Conservation (phyloP, 2,329 filamentous ascomycete genomes). For the Chaetothyriales sp. region DNA sequence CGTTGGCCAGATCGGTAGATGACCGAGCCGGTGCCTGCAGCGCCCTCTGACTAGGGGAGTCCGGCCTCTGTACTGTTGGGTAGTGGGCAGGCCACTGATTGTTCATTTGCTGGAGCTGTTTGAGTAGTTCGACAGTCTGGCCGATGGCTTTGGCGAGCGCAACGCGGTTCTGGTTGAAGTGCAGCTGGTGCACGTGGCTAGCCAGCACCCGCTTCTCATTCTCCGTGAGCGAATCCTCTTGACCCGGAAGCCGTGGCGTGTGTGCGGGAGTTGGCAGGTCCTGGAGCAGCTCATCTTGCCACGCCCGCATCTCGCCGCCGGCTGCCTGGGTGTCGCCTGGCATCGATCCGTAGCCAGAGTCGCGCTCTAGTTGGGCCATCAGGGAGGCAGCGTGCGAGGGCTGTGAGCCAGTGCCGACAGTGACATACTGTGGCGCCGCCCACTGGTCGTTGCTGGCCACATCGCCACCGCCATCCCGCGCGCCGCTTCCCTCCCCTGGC, state of each 20-base stretch:
- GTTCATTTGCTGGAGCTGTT: slow-evolving; percentile 77
- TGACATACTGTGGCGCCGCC: slow-evolving; percentile 58
- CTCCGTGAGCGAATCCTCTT: slow-evolving; percentile 37
- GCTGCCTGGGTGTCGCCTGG: slow-evolving; percentile 44
- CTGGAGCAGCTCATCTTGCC: slow-evolving; percentile 41
- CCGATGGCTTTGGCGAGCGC: slow-evolving; percentile 78
- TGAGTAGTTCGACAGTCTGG: slow-evolving; percentile 68
- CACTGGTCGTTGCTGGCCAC: neutral
- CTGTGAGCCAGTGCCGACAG: slow-evolving; percentile 65
- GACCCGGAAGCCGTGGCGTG: slow-evolving; percentile 36
- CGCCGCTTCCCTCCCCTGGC: neutral
- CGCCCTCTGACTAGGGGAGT: slow-evolving; percentile 24
- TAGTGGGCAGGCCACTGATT: slow-evolving; percentile 88
- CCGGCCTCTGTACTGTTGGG: slow-evolving; percentile 59
- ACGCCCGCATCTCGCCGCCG: slow-evolving; percentile 30
- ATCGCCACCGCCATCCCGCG: neutral
- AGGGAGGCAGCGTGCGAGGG: slow-evolving; percentile 69
- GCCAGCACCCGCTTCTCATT: slow-evolving; percentile 55
- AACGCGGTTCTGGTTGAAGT: slow-evolving; percentile 67
- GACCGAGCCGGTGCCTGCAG: slow-evolving; percentile 24
- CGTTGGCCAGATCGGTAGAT: slow-evolving; percentile 20
- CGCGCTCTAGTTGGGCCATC: slow-evolving; percentile 65
- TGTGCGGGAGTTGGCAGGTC: slow-evolving; percentile 43
- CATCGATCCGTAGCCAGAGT: slow-evolving; percentile 84
- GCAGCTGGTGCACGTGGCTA: slow-evolving; percentile 73